These are phyloP conservation scores for apple (Malus domestica) DNA, from an alignment of 306 rosid species.

Conservation along the genomic window ASM211411v1 NC_041804.1:27185501-27186000, in stretches of 20 bases:
- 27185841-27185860: slow-evolving; percentile 80
- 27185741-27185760: slow-evolving; percentile 13
- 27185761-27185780: slow-evolving; percentile 97
- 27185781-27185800: slow-evolving; percentile 91
- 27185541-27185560: background rate
- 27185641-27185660: background rate
- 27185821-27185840: slow-evolving; percentile 99
- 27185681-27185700: background rate
- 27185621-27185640: background rate
- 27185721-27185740: background rate
- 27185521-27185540: background rate
- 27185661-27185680: background rate
- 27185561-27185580: background rate
- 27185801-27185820: slow-evolving; percentile 83
- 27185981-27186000: slow-evolving; percentile 78
- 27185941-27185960: slow-evolving; percentile 7
- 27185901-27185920: background rate
- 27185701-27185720: background rate
- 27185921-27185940: background rate
- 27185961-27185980: slow-evolving; percentile 61
- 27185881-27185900: background rate
- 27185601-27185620: background rate
- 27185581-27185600: background rate
- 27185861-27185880: slow-evolving; percentile 2
- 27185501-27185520: background rate